Base-by-base conservation (phyloP, 2,329 filamentous ascomycete species). In the Neofusicoccum kwambonambiense region DNA sequence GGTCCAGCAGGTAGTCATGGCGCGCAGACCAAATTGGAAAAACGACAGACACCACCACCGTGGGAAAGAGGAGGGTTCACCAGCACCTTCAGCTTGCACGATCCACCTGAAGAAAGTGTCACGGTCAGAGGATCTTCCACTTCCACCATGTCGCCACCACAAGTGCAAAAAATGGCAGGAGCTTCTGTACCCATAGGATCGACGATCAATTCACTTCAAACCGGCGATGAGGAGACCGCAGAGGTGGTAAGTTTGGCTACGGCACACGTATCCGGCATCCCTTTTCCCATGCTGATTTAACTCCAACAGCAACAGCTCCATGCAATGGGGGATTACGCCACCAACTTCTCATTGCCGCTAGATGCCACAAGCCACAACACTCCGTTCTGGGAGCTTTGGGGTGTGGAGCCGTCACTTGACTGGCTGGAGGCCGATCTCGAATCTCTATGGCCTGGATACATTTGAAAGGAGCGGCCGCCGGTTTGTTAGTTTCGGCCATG, bases 401-500 rank as follows among this genome's bases (percentile, higher is more conserved):
- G 74, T 44, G 71, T 69, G 22, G 72, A 75, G 37, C 74, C 74
- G 13, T 74, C 71, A 5, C 61, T 76, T 31, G 73, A 75, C 19
- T 76, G 74, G 74, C 73, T 76, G 64, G 73, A 74, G 35, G 70
- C 72, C 7, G 72, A 75, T 47, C 71, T 75, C 22, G 22, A 22
- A 22, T 22, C 22, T 3, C 22, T 22, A 22, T 3, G 22, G 22
- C 22, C 22, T 22, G 22, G 22, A 22, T 22, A 22, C 22, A 22
- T 0, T 22, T 22, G 22, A 19, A 19, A 19, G 2, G 19, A 19
- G 2, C 19, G 19, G 19, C 19, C 19, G 19, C 19, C 19, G 19
- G 19, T 22, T 22, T 22, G 19, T 22, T 3, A 22, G 19, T 22
- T 22, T 1, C 22, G 22, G 22, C 22, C 22, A 22, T 22, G 22